Conservation (phyloP, 495 filamentous ascomycete genomes). For the Penicillium flavigenum region DNA sequence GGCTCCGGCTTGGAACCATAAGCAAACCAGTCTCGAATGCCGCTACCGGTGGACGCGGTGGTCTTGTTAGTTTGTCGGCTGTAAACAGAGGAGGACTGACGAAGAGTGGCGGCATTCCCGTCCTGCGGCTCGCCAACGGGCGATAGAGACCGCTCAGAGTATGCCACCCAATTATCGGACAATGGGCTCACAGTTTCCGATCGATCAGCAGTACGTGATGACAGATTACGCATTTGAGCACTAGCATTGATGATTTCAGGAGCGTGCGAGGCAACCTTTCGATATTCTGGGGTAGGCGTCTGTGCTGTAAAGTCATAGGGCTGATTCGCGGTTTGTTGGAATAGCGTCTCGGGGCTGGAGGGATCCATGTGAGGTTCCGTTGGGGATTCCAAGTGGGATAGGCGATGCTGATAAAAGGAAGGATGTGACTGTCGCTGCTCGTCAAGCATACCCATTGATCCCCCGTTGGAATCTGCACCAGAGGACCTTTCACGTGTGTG, state of each 20-base stretch:
- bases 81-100: constrained; percentile 47
- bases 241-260: constrained; percentile 23
- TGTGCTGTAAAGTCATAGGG: constrained; percentile 30
- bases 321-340: constrained; percentile 25
- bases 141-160: constrained; percentile 54
- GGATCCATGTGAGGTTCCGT: constrained; percentile 35
- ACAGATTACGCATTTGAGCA: constrained; percentile 22
- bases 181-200: constrained; percentile 40
- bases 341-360: constrained; percentile 38
- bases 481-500: constrained; percentile 65
- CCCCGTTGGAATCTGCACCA: constrained; percentile 32
- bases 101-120: constrained; percentile 36
- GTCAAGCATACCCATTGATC: constrained; percentile 26
- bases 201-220: constrained; percentile 31
- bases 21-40: constrained; percentile 41
- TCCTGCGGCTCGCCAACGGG: constrained; percentile 32
- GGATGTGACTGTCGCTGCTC: constrained; percentile 27
- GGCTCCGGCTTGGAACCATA: constrained; percentile 35
- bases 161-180: constrained; percentile 61
- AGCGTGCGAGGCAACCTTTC: constrained; percentile 23
- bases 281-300: constrained; percentile 27
- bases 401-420: constrained; percentile 23
- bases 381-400: constrained; percentile 39
- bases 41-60: constrained; percentile 32
- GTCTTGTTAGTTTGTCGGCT: constrained; percentile 42